Conservation (phyloP, 2,329 filamentous ascomycete genomes). For the Colletotrichum filicis region DNA sequence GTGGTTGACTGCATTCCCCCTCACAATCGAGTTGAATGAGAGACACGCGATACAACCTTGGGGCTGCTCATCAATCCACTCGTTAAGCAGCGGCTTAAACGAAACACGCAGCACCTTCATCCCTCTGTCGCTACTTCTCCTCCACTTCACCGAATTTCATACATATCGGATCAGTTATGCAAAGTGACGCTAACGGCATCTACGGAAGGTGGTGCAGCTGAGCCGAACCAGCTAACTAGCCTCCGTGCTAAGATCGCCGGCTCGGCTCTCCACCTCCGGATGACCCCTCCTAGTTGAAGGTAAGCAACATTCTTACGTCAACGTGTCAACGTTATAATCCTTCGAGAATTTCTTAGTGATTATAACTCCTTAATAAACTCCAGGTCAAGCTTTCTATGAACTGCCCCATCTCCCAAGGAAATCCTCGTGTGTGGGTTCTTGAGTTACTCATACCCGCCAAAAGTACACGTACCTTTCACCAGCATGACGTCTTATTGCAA, state of each 20-base stretch:
- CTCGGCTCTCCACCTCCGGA: constrained; percentile 8
- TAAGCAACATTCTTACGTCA: background rate
- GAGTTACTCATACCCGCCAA: background rate
- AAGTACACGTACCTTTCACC: background rate
- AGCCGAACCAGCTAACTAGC: background rate
- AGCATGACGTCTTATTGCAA: background rate
- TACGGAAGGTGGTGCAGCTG: background rate
- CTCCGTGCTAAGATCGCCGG: background rate
- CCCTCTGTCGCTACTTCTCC: background rate
- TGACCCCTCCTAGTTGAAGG: background rate
- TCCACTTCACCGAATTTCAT: background rate
- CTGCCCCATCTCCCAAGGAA: background rate
- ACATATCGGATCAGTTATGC: background rate
- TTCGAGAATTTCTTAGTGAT: no score
- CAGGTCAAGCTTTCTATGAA: no score
- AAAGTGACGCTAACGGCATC: background rate
- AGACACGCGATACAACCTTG: background rate
- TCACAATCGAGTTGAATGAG: background rate
- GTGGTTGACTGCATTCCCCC: background rate
- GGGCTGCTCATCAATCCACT: background rate
- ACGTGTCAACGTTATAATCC: no score
- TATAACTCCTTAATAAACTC: no score
- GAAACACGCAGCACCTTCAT: background rate
- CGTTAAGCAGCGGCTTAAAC: background rate
- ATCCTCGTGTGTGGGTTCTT: background rate